Base-by-base conservation (phyloP, 2,329 filamentous ascomycete genomes). In the Calcarisporium arbuscula region DNA sequence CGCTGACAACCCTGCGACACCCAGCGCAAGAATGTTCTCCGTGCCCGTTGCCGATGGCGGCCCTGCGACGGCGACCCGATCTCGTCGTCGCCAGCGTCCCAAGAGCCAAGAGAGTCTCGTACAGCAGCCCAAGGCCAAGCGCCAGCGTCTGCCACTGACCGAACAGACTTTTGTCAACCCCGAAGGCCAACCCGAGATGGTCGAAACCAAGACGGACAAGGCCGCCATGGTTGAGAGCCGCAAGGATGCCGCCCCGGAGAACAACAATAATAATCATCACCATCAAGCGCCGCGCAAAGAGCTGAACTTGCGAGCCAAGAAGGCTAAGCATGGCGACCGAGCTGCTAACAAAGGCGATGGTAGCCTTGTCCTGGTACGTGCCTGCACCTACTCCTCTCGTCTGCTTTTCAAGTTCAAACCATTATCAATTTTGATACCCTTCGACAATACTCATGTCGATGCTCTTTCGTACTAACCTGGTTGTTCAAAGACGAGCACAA, bases 401-500 rank as follows among this genome's bases (percentile, higher is more conserved):
- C n/a, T n/a, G n/a, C n/a, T n/a, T n/a, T n/a, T n/a, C n/a, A n/a
- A n/a, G n/a, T n/a, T n/a, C n/a, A n/a, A n/a, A n/a, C n/a, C n/a
- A n/a, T n/a, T n/a, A n/a, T n/a, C n/a, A n/a, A n/a, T n/a, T n/a
- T n/a, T n/a, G n/a, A n/a, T n/a, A n/a, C n/a, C n/a, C n/a, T n/a
- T n/a, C n/a, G n/a, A n/a, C n/a, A n/a, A n/a, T n/a, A n/a, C n/a
- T n/a, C n/a, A n/a, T n/a, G n/a, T n/a, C n/a, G n/a, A n/a, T n/a
- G n/a, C n/a, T n/a, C n/a, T n/a, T 42, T 40, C 42, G 41, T 38
- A 32, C 28, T 38, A 29, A 40, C n/a, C 11, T 44, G 35, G 40
- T 34, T 22, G n/a, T 34, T 34, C 44, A 9, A 41, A 94, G 84
- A 86, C 85, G 25, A 86, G 80, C 53, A 95, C 85, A 52, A 80